phyloP scores from a whole-genome alignment of 176 grass and related monocot species.

The Sorghum bicolor region DNA sequence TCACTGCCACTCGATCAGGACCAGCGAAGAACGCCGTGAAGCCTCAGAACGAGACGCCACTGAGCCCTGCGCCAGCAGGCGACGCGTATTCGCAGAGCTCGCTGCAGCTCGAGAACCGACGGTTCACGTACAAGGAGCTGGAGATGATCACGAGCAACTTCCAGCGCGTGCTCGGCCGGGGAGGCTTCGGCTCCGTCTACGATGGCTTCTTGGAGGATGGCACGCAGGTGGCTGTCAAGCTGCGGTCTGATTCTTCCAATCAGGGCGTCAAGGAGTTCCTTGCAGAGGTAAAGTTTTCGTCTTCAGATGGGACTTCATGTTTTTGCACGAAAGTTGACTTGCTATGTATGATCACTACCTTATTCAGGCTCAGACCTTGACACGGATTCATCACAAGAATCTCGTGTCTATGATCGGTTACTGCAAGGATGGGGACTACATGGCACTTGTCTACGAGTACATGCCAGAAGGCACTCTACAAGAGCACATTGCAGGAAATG shows the following conservation, averaged over 20 bases:
- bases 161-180: conserved; percentile 27
- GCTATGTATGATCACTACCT: not conserved
- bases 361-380: conserved; percentile 52
- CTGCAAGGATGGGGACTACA: conserved; percentile 51
- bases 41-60: not conserved
- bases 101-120: conserved; percentile 43
- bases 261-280: conserved; percentile 57
- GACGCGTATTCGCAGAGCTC: not conserved
- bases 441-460: conserved; percentile 68
- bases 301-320: not conserved
- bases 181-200: conserved; percentile 55
- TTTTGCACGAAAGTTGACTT: not conserved
- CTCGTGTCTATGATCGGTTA: conserved; percentile 61
- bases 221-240: conserved; percentile 53
- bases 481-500: conserved; percentile 41
- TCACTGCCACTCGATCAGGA: not conserved
- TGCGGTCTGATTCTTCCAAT: conserved; percentile 33
- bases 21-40: conserved; percentile 13
- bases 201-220: conserved; percentile 42
- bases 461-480: conserved; percentile 61
- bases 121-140: conserved; percentile 49
- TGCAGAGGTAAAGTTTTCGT: conserved; percentile 29
- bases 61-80: not conserved
- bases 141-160: conserved; percentile 46
- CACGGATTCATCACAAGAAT: conserved; percentile 66